These are phyloP conservation scores for Diplodia mutila DNA, from an alignment of 2,329 filamentous ascomycete genomes.

Conservation along the genomic window DNA sequence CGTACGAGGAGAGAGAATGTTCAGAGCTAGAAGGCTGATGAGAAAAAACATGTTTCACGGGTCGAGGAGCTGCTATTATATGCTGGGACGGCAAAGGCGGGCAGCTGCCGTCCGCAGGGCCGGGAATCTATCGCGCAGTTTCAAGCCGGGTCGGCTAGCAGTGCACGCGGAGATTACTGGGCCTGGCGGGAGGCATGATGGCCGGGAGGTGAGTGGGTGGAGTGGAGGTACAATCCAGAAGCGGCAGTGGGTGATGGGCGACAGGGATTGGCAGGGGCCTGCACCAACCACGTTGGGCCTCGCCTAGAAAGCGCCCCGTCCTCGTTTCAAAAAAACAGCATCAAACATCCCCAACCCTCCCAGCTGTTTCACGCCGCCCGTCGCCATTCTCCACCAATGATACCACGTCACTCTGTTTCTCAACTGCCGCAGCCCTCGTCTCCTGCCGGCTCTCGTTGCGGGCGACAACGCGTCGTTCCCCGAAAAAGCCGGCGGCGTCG, in stretches of 20 bases:
- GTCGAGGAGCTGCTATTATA: slow-evolving; percentile 5
- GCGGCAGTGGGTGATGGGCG: slow-evolving; percentile 16
- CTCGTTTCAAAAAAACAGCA: slow-evolving; percentile 19
- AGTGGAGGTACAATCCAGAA: slow-evolving; percentile 9
- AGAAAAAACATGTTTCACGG: background rate
- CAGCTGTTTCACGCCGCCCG: slow-evolving; percentile 14
- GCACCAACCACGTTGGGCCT: background rate
- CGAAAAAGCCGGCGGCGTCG: background rate
- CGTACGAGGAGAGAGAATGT: slow-evolving; percentile 6
- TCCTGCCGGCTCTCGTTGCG: background rate
- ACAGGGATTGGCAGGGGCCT: background rate
- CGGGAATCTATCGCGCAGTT: slow-evolving; percentile 2
- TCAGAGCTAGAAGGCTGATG: slow-evolving; percentile 11
- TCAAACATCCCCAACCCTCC: slow-evolving; percentile 9
- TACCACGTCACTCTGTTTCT: background rate
- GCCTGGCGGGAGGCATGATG: background rate
- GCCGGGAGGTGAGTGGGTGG: background rate
- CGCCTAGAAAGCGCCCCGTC: slow-evolving; percentile 15
- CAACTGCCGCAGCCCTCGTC: background rate
- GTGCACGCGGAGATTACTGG: slow-evolving; percentile 21
- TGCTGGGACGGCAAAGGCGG: background rate
- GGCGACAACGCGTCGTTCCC: background rate
- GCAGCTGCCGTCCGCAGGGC: background rate
- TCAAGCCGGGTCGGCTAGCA: slow-evolving; percentile 23
- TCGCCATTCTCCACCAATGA: slow-evolving; percentile 18